phyloP scores from a whole-genome alignment of 148 eudicot genomes.

The Persicaria tinctoria region DNA sequence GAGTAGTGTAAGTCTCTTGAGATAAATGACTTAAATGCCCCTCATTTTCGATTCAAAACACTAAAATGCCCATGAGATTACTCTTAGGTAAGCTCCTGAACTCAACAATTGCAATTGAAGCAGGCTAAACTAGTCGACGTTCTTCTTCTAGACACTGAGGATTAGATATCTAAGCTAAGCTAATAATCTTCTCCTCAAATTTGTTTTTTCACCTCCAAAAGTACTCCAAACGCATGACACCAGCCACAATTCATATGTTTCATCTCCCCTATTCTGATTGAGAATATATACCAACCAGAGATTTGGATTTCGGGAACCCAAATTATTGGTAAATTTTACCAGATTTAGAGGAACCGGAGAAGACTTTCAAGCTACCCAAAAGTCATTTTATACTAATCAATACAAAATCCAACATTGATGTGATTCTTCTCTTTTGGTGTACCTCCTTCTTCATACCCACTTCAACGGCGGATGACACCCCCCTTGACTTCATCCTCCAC shows the following conservation, averaged over 20 bases:
- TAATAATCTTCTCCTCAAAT: no score
- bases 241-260: not conserved
- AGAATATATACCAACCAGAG: not conserved
- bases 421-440: not conserved
- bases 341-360: not conserved
- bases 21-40: no score
- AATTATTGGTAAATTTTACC: no score
- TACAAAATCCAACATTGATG: not conserved
- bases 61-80: no score
- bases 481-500: conserved; percentile 29
- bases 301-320: not conserved
- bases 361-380: not conserved
- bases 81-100: no score
- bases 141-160: no score
- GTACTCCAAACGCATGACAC: not conserved
- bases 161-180: not conserved
- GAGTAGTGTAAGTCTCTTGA: no score
- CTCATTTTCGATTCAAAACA: no score
- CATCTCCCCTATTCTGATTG: not conserved
- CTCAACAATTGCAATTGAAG: no score
- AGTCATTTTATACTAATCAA: no score
- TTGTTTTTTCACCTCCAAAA: no score
- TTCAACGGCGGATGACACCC: conserved; percentile 26
- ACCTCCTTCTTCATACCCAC: not conserved
- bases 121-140: no score